Evolutionary conservation across 345 rosid species (phyloP), one percentile per base, ranked within the genome.

Genomic region (Gossypium rotundifolium): DNA sequence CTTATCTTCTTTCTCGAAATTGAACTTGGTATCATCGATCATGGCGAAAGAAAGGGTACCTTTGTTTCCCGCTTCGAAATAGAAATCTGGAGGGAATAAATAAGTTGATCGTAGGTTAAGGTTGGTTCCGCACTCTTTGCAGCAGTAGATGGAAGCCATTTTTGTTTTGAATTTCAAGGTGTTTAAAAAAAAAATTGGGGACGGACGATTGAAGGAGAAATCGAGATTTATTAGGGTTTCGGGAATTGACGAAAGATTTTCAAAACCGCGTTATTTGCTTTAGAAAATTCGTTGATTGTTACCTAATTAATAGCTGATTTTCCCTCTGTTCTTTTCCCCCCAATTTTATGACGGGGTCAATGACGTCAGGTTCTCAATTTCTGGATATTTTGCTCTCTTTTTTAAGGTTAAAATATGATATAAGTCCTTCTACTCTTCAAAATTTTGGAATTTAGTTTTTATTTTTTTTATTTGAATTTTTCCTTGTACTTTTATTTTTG

Each of bases 61-160:
- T 74, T 92, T 92, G 91, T 92, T 92, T 1, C 97, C 98, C 25
- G 98, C 98, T 77, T 90, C 97, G 86, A 94, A 92, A 85, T 85
- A 94, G 89, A 88, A 84, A 74, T 86, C 91, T 0, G 87, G 78
- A 2, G 98, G 97, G 70, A 82, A 92, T 63, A 94, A 81, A 73
- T 84, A 85, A 76, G 42, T 49, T 9, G 86, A 76, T 78, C 81
- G 85, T 46, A 92, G 85, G 79, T 87, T 89, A 2, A 94, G 93
- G 75, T 92, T 81, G 6, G 89, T 49, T 18, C 88, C 95, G 75
- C 98, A 92, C 76, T 91, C 94, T 14, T 65, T 80, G 88, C 98
- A 92, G 67, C 81, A 60, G 81, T 92, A 92, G 72, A 88, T 83
- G 63, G 98, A 73, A 23, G 72, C 77, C 77, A 65, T 75, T 57